These are phyloP conservation scores for Chlorella vulgaris DNA, from an alignment of 139 green algal species.

Conservation along the genomic window DNA sequence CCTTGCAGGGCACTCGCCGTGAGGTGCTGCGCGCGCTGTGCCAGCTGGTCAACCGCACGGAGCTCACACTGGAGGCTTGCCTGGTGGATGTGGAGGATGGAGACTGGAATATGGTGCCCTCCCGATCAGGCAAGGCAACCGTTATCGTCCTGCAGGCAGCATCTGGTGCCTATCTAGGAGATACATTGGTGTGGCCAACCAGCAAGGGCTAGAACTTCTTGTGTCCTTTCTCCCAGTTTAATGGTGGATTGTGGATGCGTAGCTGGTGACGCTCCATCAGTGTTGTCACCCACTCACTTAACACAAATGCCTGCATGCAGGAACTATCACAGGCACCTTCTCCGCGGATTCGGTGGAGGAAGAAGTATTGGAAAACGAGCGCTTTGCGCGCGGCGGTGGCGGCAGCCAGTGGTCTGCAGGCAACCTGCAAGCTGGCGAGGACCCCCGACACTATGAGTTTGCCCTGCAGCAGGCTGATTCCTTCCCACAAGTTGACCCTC, in stretches of 20 bases:
- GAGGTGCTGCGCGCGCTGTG: constrained; percentile 76
- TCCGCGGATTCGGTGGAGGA: constrained; percentile 60
- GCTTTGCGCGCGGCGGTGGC: constrained; percentile 63
- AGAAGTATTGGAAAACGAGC: constrained; percentile 88
- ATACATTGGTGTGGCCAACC: too few relatives aligned
- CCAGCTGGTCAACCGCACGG: constrained; percentile 70
- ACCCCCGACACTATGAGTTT: constrained; percentile 21
- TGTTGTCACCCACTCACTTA: background rate
- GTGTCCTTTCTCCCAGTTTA: too few relatives aligned
- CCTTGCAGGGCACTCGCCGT: constrained; percentile 49
- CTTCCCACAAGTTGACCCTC: constrained; percentile 31
- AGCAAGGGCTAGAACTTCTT: too few relatives aligned
- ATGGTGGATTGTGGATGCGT: too few relatives aligned
- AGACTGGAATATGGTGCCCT: constrained; percentile 49
- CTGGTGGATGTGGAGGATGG: constrained; percentile 51
- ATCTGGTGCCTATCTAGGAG: background rate
- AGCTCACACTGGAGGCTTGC: constrained; percentile 68
- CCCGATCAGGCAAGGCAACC: constrained; percentile 2
- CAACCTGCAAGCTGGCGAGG: constrained; percentile 12
- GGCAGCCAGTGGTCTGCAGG: constrained; percentile 2
- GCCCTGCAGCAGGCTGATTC: constrained; percentile 2
- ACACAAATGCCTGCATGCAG: background rate
- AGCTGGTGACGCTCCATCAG: too few relatives aligned
- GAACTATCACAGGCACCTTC: constrained; percentile 4
- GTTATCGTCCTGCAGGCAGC: background rate